These are phyloP conservation scores for Phaffomyces thermotolerans DNA, from an alignment of 805 yeast species.

Conservation along the genomic window DNA sequence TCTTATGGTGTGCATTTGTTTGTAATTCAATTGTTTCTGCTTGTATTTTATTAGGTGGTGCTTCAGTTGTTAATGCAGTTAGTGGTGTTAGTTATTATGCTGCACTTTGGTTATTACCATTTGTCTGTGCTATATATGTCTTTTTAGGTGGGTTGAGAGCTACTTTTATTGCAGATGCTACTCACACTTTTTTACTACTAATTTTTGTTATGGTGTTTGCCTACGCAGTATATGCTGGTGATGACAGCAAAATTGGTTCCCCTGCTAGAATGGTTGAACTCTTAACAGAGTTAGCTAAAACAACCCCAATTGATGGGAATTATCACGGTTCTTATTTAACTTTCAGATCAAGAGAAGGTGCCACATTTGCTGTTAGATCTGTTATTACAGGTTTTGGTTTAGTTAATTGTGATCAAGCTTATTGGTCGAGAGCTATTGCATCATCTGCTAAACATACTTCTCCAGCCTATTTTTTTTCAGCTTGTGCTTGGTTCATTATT, in stretches of 20 bases:
- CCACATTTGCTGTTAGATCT: constrained; percentile 25
- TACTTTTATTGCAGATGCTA: constrained; percentile 46
- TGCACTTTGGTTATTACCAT: constrained; percentile 38
- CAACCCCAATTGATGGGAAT: constrained; percentile 29
- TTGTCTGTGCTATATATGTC: constrained; percentile 45
- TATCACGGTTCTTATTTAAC: constrained; percentile 31
- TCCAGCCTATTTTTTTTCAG: constrained; percentile 33
- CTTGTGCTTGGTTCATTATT: constrained; percentile 33
- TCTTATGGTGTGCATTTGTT: constrained; percentile 32
- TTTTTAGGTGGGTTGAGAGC: constrained; percentile 46
- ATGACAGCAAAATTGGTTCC: constrained; percentile 38
- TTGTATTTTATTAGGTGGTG: constrained; percentile 38
- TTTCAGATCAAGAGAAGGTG: constrained; percentile 28
- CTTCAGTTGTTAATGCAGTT: constrained; percentile 32
- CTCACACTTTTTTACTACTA: constrained; percentile 41
- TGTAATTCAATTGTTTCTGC: constrained; percentile 36
- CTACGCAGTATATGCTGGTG: constrained; percentile 31
- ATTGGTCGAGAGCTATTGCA: constrained; percentile 40
- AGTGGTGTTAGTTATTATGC: constrained; percentile 42
- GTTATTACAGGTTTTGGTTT: constrained; percentile 30
- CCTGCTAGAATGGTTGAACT: constrained; percentile 40
- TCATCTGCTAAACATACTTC: constrained; percentile 27
- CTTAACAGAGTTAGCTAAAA: constrained; percentile 28
- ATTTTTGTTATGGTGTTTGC: constrained; percentile 29
- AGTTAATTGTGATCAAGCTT: constrained; percentile 32